Percentiles rank a stretch among this genome's conserved stretches.
phyloP scores from a whole-genome alignment of 108 stramenopile species.

The Nannochloropsis gaditana region DNA sequence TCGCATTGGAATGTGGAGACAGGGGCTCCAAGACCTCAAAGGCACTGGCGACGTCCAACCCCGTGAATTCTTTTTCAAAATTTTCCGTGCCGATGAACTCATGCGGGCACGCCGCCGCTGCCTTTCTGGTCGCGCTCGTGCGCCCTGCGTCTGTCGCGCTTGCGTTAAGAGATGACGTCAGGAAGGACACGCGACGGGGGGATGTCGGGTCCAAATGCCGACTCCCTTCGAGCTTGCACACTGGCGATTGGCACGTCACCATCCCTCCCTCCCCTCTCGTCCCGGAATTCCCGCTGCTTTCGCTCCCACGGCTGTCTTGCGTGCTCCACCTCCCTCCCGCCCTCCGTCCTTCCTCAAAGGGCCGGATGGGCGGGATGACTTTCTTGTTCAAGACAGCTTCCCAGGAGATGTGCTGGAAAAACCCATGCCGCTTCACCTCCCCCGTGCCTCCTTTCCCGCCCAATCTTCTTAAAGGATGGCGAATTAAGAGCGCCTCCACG shows the following conservation, averaged over 20 bases:
- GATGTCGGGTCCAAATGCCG: background rate
- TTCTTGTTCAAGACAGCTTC: background rate
- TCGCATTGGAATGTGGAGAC: background rate
- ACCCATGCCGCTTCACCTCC: background rate
- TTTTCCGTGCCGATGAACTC: background rate
- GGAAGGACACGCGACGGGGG: background rate
- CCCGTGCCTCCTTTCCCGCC: conserved; percentile 43
- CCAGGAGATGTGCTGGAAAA: background rate
- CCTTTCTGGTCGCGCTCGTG: background rate
- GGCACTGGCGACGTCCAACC: background rate
- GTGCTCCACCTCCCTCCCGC: background rate
- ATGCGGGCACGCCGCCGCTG: background rate
- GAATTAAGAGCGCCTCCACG: conserved; percentile 45
- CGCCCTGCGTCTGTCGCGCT: background rate
- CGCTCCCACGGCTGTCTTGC: background rate
- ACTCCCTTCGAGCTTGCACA: background rate
- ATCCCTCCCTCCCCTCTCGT: background rate
- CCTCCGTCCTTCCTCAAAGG: background rate
- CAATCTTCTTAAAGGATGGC: conserved; percentile 48
- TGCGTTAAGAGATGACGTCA: background rate
- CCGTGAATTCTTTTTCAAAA: background rate
- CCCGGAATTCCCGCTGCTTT: background rate
- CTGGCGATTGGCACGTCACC: background rate
- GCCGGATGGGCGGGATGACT: background rate
- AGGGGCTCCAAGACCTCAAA: background rate